Base-by-base conservation (phyloP, 2,329 filamentous ascomycete genomes). In the Alternaria sp. region DNA sequence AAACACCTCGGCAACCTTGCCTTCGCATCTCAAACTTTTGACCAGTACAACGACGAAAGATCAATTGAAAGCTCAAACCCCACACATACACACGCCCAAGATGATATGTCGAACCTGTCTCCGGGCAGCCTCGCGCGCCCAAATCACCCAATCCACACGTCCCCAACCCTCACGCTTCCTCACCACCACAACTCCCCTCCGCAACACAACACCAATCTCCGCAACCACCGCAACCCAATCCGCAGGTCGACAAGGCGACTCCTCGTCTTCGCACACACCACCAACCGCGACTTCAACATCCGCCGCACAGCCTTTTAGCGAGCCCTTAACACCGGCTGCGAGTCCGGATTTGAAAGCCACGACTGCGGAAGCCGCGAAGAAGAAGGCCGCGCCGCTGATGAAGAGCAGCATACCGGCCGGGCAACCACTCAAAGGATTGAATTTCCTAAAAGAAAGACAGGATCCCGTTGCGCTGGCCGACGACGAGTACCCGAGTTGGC, bases 381-480 rank as follows among this genome's bases (percentile, higher is more conserved):
- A 74, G 61, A 73, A 76, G 46, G 54, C 63, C 8, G 67, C 73
- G 17, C 66, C 72, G 24, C 59, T 76, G 9, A 67, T 77, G 13
- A 70, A 74, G 61, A 78, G 77, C 56, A 83, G 83, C 28, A 88
- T 90, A 68, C 80, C 83, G 3, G 86, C 88, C 5, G 92, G 92
- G 33, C 92, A 89, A 13, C 79, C 87, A 13, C 81, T 96, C 40
- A 87, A 82, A 54, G 91, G 91, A 1, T 80, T 96, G 55, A 94
- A 92, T 77, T 94, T 90, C 78, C 78, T 88, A 71, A 95, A 95
- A 81, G 86, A 85, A 66, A 84, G 85, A 72, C 80, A 83, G 34
- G 91, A 94, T 72, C 91, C 92, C 0, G 81, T 94, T 5, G 92
- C 92, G 9, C 77, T 88, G 69, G 82, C 87, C 33, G 92, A 96